These are phyloP conservation scores for Fremontodendron californicum DNA, from an alignment of 345 rosid species.

Conservation along the genomic window DNA sequence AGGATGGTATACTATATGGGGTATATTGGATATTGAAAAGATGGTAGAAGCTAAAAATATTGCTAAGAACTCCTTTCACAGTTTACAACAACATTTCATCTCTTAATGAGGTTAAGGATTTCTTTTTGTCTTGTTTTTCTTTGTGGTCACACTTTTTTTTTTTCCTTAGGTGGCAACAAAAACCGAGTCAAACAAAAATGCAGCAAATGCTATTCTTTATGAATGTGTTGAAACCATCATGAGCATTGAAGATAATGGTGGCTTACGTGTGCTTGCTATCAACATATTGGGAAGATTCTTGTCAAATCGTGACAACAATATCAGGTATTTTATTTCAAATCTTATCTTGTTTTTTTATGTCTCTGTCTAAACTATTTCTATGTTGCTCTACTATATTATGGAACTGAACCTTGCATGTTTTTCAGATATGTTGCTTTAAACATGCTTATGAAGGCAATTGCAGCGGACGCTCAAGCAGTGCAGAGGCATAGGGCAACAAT, in stretches of 20 bases:
- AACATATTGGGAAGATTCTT: slow-evolving; percentile 95
- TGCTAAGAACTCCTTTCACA: background rate
- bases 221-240: slow-evolving; percentile 96
- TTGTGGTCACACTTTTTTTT: slow-evolving; percentile 12
- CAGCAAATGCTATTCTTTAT: slow-evolving; percentile 97
- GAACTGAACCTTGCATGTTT: slow-evolving; percentile 21
- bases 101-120: background rate
- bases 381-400: background rate
- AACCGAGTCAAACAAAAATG: slow-evolving; percentile 97
- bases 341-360: slow-evolving; percentile 10
- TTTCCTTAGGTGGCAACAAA: slow-evolving; percentile 90
- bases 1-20: background rate
- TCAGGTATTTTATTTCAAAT: slow-evolving; percentile 47
- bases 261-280: slow-evolving; percentile 97
- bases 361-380: slow-evolving; percentile 8
- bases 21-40: background rate
- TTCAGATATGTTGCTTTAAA: slow-evolving; percentile 91
- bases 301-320: slow-evolving; percentile 98
- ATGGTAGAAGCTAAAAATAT: background rate
- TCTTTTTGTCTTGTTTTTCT: background rate
- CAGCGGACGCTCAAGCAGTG: slow-evolving; percentile 92
- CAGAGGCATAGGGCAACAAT: slow-evolving; percentile 95
- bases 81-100: background rate
- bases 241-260: slow-evolving; percentile 95
- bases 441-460: slow-evolving; percentile 93